phyloP scores from a whole-genome alignment of 768 basidiomycete genomes.

The Suillus subluteus region DNA sequence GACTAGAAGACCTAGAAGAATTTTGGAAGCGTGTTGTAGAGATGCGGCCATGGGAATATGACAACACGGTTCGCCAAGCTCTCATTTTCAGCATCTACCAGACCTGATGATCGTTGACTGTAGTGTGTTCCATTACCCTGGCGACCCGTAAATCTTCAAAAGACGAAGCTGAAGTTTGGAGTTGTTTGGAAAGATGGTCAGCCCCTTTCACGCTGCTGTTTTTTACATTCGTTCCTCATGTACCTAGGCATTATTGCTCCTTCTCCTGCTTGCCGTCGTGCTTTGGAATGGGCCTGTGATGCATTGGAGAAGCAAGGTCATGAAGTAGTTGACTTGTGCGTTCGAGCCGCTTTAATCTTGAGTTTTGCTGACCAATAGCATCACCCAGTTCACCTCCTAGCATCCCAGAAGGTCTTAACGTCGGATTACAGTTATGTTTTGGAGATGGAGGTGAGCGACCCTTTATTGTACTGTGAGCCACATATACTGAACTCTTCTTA shows the following conservation, averaged over 20 bases:
- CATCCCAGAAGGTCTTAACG: slow-evolving; percentile 50
- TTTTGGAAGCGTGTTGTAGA: slow-evolving; percentile 47
- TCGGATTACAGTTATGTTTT: slow-evolving; percentile 59
- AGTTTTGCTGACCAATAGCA: neutral
- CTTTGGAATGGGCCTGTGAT: slow-evolving; percentile 37
- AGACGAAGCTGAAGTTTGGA: slow-evolving; percentile 43
- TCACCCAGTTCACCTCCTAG: slow-evolving; percentile 45
- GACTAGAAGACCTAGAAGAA: slow-evolving; percentile 43
- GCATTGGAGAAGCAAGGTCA: slow-evolving; percentile 42
- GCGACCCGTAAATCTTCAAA: slow-evolving; percentile 38
- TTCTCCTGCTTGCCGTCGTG: slow-evolving; percentile 44
- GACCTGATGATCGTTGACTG: neutral
- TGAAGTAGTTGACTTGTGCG: slow-evolving; percentile 44
- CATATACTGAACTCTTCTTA: slow-evolving; percentile 23
- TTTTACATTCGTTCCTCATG: neutral
- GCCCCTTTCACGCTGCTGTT: slow-evolving; percentile 9
- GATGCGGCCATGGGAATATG: slow-evolving; percentile 48
- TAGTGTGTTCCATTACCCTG: slow-evolving; percentile 49
- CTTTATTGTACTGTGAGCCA: neutral
- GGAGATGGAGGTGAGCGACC: slow-evolving; percentile 52
- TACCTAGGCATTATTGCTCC: slow-evolving; percentile 39
- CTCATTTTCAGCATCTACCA: neutral
- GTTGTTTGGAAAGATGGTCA: slow-evolving; percentile 46
- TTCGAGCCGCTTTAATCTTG: neutral
- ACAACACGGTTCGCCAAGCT: slow-evolving; percentile 38